Percentiles rank a stretch among this genome's conserved stretches.
phyloP scores from a whole-genome alignment of 306 rosid species.

The Medicago arabica region DNA sequence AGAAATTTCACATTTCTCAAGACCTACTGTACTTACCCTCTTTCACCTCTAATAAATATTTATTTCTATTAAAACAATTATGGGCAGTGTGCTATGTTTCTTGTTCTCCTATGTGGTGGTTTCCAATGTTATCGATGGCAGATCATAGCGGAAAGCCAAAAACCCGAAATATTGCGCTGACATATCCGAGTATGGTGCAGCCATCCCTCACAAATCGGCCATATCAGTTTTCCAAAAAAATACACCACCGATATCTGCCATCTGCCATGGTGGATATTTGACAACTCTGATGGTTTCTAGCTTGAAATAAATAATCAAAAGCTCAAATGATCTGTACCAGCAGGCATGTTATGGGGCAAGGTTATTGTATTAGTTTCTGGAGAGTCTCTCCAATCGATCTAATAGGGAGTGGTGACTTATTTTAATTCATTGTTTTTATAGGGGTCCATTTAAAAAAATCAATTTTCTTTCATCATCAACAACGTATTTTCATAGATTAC shows the following conservation, averaged over 20 bases:
- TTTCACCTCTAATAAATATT: not conserved
- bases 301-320: not conserved
- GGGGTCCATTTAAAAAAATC: not conserved
- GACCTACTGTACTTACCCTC: not conserved
- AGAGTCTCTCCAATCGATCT: not conserved
- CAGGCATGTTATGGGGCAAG: not conserved
- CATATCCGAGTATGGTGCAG: too few relatives aligned
- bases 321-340: not conserved
- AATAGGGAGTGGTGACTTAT: not conserved
- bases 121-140: too few relatives aligned
- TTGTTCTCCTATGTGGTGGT: not conserved
- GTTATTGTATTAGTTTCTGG: not conserved
- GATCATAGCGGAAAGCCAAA: too few relatives aligned
- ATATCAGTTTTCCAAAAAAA: too few relatives aligned
- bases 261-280: too few relatives aligned
- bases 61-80: not conserved
- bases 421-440: not conserved
- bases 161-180: too few relatives aligned
- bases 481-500: too few relatives aligned
- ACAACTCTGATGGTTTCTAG: too few relatives aligned
- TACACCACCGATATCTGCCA: too few relatives aligned
- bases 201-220: too few relatives aligned
- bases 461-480: not conserved
- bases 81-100: not conserved
- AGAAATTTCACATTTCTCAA: not conserved